phyloP scores from a whole-genome alignment of 768 basidiomycete species.

The Termitomyces sp. region DNA sequence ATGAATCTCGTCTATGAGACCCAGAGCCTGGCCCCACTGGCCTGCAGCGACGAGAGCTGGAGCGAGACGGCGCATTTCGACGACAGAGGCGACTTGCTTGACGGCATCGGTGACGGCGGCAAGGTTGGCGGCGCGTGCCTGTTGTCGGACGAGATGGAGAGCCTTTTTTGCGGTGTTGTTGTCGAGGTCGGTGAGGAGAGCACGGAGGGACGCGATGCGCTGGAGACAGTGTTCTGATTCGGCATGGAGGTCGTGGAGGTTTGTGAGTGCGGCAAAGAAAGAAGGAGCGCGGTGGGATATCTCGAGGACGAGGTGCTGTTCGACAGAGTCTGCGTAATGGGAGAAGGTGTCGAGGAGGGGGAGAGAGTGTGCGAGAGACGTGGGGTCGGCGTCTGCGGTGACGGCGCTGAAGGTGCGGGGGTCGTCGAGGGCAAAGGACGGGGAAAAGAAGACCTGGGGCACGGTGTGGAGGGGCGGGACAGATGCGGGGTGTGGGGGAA shows the following conservation, averaged over 20 bases:
- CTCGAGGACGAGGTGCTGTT: conserved; percentile 91
- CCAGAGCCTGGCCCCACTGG: conserved; percentile 84
- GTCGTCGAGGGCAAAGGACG: conserved; percentile 76
- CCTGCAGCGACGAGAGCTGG: conserved; percentile 73
- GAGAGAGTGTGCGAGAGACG: conserved; percentile 58
- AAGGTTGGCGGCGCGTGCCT: conserved; percentile 59
- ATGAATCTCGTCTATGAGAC: conserved; percentile 65
- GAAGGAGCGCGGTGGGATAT: conserved; percentile 87
- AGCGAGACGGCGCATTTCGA: conserved; percentile 73
- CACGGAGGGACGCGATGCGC: conserved; percentile 68
- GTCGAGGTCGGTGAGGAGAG: conserved; percentile 71
- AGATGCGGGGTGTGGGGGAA: conserved; percentile 24
- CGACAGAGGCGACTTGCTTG: conserved; percentile 59
- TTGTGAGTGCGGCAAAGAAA: conserved; percentile 94
- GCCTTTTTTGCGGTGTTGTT: conserved; percentile 74
- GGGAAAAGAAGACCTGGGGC: conserved; percentile 76
- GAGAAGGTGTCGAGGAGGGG: conserved; percentile 87
- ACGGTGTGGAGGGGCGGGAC: conserved; percentile 73
- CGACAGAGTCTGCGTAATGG: conserved; percentile 88
- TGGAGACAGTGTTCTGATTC: conserved; percentile 81
- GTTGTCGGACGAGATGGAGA: conserved; percentile 63
- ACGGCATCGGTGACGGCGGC: conserved; percentile 55
- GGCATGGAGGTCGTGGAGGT: conserved; percentile 87
- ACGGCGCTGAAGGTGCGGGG: conserved; percentile 73
- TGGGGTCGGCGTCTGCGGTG: conserved; percentile 54